phyloP scores from a whole-genome alignment of 768 basidiomycete genomes.

The Lactifluus volemus region DNA sequence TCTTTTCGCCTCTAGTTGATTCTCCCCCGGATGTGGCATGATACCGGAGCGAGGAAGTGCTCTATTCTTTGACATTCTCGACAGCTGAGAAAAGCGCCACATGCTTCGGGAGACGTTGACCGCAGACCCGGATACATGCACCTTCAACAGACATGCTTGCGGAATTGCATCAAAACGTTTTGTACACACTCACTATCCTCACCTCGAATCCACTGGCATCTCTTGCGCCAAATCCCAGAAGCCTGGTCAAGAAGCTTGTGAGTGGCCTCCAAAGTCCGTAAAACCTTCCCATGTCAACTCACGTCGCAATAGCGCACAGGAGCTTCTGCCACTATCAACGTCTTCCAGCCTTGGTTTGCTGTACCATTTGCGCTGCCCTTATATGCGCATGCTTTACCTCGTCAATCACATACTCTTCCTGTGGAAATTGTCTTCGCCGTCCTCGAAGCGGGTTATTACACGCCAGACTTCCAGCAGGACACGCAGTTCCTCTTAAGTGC shows the following conservation, averaged over 20 bases:
- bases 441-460: conserved; percentile 46
- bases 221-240: background rate
- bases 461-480: conserved; percentile 28
- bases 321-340: background rate
- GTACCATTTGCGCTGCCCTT: background rate
- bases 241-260: background rate
- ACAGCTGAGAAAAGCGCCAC: background rate
- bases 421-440: conserved; percentile 56
- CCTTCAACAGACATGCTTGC: background rate
- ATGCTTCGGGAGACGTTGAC: background rate
- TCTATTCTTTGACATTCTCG: background rate
- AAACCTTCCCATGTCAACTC: background rate
- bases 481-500: conserved; percentile 38
- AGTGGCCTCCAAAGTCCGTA: background rate
- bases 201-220: background rate
- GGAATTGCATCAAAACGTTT: background rate
- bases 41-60: background rate
- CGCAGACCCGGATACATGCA: background rate
- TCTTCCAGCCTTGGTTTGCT: background rate
- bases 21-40: background rate
- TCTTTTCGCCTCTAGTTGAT: background rate
- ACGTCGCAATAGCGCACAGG: background rate
- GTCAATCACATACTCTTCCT: conserved; percentile 32
- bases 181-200: background rate
- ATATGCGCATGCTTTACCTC: background rate